Evolutionary conservation across 768 basidiomycete genomes (phyloP).

Genomic region (Pisolithus marmoratus): DNA sequence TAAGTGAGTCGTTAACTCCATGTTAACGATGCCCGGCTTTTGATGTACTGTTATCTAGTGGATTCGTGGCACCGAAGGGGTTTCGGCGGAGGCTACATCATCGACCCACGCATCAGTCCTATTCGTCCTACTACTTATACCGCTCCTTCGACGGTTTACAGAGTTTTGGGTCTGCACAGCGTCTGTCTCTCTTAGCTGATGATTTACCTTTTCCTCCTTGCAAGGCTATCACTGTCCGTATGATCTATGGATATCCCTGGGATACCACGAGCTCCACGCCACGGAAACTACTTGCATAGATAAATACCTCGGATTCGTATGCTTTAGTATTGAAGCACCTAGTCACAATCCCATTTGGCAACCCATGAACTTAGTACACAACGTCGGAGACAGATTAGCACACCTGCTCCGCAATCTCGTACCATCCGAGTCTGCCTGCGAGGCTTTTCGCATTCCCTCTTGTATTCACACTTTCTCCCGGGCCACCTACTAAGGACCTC

Average conservation of each 20-base stretch:
- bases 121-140: conserved; percentile 38
- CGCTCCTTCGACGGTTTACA: conserved; percentile 25
- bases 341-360: too few relatives aligned
- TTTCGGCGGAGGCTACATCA: conserved; percentile 59
- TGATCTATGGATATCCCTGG: too few relatives aligned
- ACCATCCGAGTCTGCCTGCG: conserved; percentile 64
- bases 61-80: conserved; percentile 72
- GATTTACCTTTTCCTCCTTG: too few relatives aligned
- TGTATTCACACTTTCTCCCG: conserved; percentile 73
- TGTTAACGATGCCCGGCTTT: neutral
- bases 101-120: conserved; percentile 61
- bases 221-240: too few relatives aligned
- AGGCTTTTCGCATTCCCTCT: conserved; percentile 85
- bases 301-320: too few relatives aligned
- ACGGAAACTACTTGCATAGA: too few relatives aligned
- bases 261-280: too few relatives aligned
- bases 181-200: conserved; percentile 1
- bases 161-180: conserved; percentile 14
- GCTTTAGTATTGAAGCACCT: too few relatives aligned
- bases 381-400: neutral
- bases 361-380: too few relatives aligned
- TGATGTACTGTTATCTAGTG: conserved; percentile 32
- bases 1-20: conserved; percentile 41
- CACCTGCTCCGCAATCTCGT: conserved; percentile 14
- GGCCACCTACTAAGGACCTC: conserved; percentile 81